These are phyloP conservation scores for Fusarium mundagurra DNA, from an alignment of 2,329 filamentous ascomycete genomes.

Conservation along the genomic window DNA sequence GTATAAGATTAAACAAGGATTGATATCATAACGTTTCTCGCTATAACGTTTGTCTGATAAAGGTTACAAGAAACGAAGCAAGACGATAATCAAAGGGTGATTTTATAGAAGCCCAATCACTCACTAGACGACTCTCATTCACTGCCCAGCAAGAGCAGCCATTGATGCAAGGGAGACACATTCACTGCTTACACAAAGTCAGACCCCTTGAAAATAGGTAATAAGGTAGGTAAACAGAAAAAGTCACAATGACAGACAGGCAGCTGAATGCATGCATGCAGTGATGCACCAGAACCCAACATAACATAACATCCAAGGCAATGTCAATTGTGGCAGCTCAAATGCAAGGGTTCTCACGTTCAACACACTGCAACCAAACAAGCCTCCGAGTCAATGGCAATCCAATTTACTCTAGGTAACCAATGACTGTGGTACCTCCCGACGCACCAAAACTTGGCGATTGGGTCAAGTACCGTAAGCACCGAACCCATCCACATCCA, in stretches of 20 bases:
- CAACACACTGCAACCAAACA: background rate
- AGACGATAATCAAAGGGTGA: background rate
- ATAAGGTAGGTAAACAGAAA: background rate
- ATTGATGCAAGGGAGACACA: background rate
- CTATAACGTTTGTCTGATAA: background rate
- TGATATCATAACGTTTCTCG: background rate
- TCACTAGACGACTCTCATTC: background rate
- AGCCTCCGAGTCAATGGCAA: conserved; percentile 21
- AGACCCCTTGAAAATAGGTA: background rate
- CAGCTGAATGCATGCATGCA: conserved; percentile 4
- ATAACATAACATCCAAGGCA: conserved; percentile 7
- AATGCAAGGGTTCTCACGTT: conserved; percentile 26
- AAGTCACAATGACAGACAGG: conserved; percentile 9
- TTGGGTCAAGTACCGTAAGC: conserved; percentile 15
- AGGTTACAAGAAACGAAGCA: background rate
- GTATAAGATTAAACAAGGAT: background rate
- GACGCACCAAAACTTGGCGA: conserved; percentile 9
- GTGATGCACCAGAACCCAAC: background rate
- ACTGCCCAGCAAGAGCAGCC: background rate
- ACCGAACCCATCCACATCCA: background rate
- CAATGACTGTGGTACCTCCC: conserved; percentile 6
- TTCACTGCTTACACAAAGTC: conserved; percentile 5
- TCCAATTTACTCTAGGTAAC: background rate
- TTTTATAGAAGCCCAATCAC: background rate
- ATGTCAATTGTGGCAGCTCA: background rate